Base-by-base conservation (phyloP, 768 basidiomycete species). In the Psilocybe tampanensis region DNA sequence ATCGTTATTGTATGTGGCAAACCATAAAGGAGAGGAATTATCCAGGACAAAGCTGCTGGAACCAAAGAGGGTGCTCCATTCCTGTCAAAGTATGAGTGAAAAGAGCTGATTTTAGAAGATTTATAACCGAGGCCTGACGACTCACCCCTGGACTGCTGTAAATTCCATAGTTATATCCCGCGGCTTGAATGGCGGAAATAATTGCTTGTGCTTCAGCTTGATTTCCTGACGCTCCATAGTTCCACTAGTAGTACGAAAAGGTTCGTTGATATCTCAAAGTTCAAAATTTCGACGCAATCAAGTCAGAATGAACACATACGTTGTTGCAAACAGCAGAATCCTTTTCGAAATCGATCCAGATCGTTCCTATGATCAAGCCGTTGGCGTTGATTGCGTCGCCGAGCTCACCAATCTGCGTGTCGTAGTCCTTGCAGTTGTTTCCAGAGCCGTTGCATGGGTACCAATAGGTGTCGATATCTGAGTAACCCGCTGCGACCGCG, bases 1-100 rank as follows among this genome's bases (percentile, higher is more conserved):
- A 23, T 61, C 60, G 24, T 65, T 63, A 23, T 65, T 65, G 49
- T 49, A 65, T 17, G 64, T 65, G 0, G 64, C 64, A 41, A 65
- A 65, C 61, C 64, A 65, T 9, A 65, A 58, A 22, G 64, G 64
- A 3, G 22, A 60, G 8, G 64, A 49, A 23, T 44, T 54, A 29
- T 65, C 64, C 13, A 65, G 58, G 8, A 65, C 64, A 18, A 65
- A 54, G 39, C 58, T 54, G 5, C 50, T 58, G 11, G 64, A 65
- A 1, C 64, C 64, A 23, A 65, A 65, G 12, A 65, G 43, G 11
- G 56, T 65, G 55, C 64, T 59, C 64, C 64, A 65, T 60, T 65
- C 57, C 57, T 58, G 18, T 17, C 18, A 43, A 9, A 17, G 3
- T 7, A 5, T 26, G 21, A 18, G 41, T 3, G 18, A 6, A 19